Percentiles rank a stretch among this genome's conserved stretches.
phyloP scores from a whole-genome alignment of 805 yeast species.

The Wickerhamomyces chaumierensis region DNA sequence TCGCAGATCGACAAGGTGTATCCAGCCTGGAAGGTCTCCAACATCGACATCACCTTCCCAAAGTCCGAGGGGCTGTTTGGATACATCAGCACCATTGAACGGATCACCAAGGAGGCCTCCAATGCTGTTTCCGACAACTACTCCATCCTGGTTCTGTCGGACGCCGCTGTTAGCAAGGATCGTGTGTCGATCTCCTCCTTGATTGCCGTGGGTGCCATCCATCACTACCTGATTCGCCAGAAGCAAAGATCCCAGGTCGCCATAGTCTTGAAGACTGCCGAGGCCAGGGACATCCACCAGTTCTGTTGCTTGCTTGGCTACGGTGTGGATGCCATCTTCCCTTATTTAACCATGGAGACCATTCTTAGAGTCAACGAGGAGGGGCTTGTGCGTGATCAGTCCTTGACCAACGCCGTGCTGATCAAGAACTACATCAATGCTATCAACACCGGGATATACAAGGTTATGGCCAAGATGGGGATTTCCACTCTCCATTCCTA shows the following conservation, averaged over 20 bases:
- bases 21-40: constrained; percentile 78
- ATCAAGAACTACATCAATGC: constrained; percentile 75
- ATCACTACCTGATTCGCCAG: constrained; percentile 90
- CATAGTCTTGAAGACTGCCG: constrained; percentile 83
- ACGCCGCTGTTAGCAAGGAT: constrained; percentile 44
- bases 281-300: constrained; percentile 96
- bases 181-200: constrained; percentile 78
- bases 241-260: constrained; percentile 96
- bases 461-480: constrained; percentile 99
- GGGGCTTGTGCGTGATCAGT: constrained; percentile 47
- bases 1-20: constrained; percentile 59
- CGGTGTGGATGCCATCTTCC: constrained; percentile 95
- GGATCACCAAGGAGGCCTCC: constrained; percentile 79
- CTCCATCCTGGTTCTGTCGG: constrained; percentile 70
- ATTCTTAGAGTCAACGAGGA: constrained; percentile 76
- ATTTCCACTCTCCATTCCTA: constrained; percentile 96
- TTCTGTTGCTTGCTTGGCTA: constrained; percentile 89
- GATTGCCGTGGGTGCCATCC: constrained; percentile 94
- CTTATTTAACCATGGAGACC: constrained; percentile 88
- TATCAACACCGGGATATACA: constrained; percentile 81
- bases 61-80: constrained; percentile 79
- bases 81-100: constrained; percentile 72
- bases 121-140: constrained; percentile 68
- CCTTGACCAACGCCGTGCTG: constrained; percentile 44
- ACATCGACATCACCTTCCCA: constrained; percentile 81